These are phyloP conservation scores for Gastrolobium bilobum DNA, from an alignment of 306 rosid genomes.

Conservation along the genomic window DNA sequence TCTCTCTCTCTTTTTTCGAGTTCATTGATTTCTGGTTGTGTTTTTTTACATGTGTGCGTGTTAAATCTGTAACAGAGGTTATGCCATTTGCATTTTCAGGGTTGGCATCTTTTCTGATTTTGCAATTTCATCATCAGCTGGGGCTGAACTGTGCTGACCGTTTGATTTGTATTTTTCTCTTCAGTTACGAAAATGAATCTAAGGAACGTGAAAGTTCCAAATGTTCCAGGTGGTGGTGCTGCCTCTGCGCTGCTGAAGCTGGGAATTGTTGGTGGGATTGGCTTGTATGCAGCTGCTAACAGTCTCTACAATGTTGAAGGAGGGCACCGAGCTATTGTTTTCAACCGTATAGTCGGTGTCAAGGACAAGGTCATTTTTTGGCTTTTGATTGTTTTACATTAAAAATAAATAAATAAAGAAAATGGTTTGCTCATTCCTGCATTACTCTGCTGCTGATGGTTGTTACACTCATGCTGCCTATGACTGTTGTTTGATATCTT, in stretches of 20 bases:
- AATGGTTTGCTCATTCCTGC: background rate
- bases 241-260: constrained; percentile 62
- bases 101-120: background rate
- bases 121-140: background rate
- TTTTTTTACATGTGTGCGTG: background rate
- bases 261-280: constrained; percentile 71
- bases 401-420: background rate
- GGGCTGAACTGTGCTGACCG: constrained; percentile 1
- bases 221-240: constrained; percentile 73
- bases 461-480: background rate
- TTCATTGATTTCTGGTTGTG: background rate
- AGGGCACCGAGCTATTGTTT: constrained; percentile 87
- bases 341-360: constrained; percentile 78
- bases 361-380: constrained; percentile 76
- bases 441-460: background rate
- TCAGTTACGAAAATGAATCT: constrained; percentile 44
- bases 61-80: background rate
- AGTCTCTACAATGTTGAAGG: constrained; percentile 96
- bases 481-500: background rate
- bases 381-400: background rate
- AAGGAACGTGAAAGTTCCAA: constrained; percentile 54
- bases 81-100: background rate
- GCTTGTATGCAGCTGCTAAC: constrained; percentile 67
- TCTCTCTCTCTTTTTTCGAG: background rate
- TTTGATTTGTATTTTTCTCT: background rate